phyloP scores from a whole-genome alignment of 768 basidiomycete genomes.

The Botryobasidium botryosum region DNA sequence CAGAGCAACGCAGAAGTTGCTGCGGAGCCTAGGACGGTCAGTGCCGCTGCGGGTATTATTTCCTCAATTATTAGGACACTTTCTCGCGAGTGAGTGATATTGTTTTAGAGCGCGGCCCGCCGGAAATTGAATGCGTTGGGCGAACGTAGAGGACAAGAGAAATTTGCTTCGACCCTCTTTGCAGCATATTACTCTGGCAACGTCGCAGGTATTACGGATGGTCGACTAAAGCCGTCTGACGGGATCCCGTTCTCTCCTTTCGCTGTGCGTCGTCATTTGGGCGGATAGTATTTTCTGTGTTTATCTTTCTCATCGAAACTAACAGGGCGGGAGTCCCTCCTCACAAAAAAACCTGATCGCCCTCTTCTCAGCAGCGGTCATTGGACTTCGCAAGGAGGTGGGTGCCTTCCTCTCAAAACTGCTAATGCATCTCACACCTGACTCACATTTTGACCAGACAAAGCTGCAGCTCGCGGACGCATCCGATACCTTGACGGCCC shows the following conservation, averaged over 20 bases:
- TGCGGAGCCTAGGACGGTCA: conserved; percentile 37
- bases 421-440: too few species aligned
- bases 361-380: conserved; percentile 47
- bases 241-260: conserved; percentile 30
- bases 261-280: conserved; percentile 27
- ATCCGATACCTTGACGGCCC: conserved; percentile 31
- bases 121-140: background rate
- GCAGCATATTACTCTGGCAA: conserved; percentile 40
- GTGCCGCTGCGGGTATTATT: conserved; percentile 47
- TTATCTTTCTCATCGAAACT: conserved; percentile 7
- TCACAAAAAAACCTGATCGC: conserved; percentile 45
- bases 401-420: too few species aligned
- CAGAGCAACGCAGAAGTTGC: conserved; percentile 18
- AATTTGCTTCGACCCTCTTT: conserved; percentile 34
- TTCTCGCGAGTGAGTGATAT: conserved; percentile 39
- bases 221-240: conserved; percentile 33
- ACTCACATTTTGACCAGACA: conserved; percentile 31
- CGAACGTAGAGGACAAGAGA: conserved; percentile 42
- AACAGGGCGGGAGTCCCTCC: conserved; percentile 27
- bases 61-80: conserved; percentile 49
- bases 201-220: conserved; percentile 34
- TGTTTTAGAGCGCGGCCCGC: background rate
- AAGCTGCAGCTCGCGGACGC: conserved; percentile 32
- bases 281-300: background rate
- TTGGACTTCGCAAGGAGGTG: conserved; percentile 54